phyloP scores from a whole-genome alignment of 75 land plant species.

The Larix kaempferi region DNA sequence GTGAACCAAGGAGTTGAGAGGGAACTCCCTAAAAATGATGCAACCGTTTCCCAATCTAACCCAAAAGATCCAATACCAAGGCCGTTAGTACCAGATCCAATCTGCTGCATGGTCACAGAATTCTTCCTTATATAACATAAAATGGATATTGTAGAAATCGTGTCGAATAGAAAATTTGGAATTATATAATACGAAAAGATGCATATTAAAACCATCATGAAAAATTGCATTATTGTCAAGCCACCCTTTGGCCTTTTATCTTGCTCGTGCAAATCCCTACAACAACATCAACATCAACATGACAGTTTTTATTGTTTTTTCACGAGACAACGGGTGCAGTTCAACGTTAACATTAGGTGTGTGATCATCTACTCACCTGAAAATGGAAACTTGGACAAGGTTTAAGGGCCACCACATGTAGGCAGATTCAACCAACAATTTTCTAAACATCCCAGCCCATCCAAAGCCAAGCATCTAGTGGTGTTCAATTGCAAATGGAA shows the following conservation, averaged over 20 bases:
- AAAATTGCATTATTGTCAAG: conserved; percentile 33
- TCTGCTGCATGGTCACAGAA: conserved; percentile 30
- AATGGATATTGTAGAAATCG: conserved; percentile 20
- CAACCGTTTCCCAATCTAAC: conserved; percentile 30
- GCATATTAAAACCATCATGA: conserved; percentile 23
- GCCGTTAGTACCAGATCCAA: conserved; percentile 37
- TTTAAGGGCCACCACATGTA: conserved; percentile 87
- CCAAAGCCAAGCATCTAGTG: conserved; percentile 74
- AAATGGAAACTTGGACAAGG: conserved; percentile 71
- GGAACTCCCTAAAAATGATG: conserved; percentile 11
- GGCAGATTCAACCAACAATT: conserved; percentile 59
- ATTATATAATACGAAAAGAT: conserved; percentile 35
- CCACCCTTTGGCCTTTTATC: conserved; percentile 30
- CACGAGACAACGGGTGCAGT: no score
- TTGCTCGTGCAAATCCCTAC: conserved; percentile 38
- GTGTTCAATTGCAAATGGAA: no score
- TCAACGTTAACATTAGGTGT: no score
- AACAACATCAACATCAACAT: no score
- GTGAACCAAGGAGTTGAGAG: conserved; percentile 24
- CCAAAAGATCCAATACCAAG: conserved; percentile 37
- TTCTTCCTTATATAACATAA: conserved; percentile 37
- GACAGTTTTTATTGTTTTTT: no score
- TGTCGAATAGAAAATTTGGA: conserved; percentile 30
- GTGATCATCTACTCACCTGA: no score
- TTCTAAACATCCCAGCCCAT: conserved; percentile 80